Conservation (phyloP, 2,329 filamentous ascomycete species). For the Domatiomyces catenatus region DNA sequence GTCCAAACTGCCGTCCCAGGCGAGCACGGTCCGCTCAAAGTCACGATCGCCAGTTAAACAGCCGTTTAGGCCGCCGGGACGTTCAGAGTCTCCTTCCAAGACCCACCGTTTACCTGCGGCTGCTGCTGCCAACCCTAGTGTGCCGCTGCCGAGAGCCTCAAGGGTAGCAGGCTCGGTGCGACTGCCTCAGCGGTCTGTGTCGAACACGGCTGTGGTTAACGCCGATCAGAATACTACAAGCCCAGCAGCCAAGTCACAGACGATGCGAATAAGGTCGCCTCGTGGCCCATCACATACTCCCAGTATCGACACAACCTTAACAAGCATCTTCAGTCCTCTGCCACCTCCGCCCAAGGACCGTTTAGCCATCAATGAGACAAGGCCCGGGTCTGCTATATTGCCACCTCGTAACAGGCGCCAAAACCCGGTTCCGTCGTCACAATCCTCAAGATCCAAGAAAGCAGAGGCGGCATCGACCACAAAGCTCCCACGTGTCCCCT, state of each 20-base stretch:
- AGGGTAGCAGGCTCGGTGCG: conserved; percentile 6
- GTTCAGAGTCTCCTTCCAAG: conserved; percentile 10
- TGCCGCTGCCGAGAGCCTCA: conserved; percentile 15
- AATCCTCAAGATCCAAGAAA: conserved; percentile 2
- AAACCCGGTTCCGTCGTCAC: conserved; percentile 8
- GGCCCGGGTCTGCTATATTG: background rate
- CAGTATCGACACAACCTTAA: background rate
- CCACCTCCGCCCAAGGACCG: background rate
- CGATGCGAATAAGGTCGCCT: background rate
- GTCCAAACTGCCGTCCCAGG: conserved; percentile 46
- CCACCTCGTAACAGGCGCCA: conserved; percentile 8
- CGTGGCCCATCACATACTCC: background rate
- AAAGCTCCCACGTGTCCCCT: background rate
- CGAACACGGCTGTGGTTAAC: background rate
- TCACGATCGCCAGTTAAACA: conserved; percentile 11
- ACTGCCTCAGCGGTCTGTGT: background rate
- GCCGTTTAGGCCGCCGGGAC: conserved; percentile 13
- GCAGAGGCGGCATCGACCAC: conserved; percentile 1
- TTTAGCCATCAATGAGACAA: background rate
- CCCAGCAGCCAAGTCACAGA: background rate
- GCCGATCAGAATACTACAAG: background rate
- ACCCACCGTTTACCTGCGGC: conserved; percentile 5
- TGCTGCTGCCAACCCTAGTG: conserved; percentile 10
- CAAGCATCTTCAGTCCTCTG: background rate
- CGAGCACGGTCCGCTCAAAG: conserved; percentile 20